These are phyloP conservation scores for Entomortierella chlamydospora DNA, from an alignment of 192 early-diverging fungal genomes.

Conservation along the genomic window DNA sequence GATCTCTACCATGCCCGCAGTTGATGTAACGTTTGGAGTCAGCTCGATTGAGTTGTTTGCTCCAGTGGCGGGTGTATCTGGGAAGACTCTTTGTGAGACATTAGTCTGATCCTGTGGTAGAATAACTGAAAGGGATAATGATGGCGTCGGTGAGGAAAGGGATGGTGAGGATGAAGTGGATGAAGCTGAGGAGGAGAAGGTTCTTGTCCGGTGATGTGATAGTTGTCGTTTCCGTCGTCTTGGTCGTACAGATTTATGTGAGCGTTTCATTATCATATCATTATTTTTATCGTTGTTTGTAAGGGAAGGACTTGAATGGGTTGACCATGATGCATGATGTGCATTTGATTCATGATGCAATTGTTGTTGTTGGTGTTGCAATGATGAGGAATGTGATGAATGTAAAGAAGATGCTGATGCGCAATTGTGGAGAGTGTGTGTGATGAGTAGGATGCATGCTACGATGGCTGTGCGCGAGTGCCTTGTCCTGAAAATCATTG, in stretches of 20 bases:
- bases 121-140: neutral
- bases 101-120: slow-evolving; percentile 28
- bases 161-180: neutral
- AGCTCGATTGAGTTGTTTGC: slow-evolving; percentile 34
- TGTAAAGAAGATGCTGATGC: neutral
- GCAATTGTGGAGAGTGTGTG: neutral
- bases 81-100: slow-evolving; percentile 10
- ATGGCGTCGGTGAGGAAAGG: neutral
- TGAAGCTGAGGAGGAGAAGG: neutral
- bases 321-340: neutral
- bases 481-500: neutral
- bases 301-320: neutral
- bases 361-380: neutral
- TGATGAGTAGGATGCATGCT: neutral
- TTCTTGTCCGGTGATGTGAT: neutral
- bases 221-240: neutral
- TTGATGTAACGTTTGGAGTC: slow-evolving; percentile 37
- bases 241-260: neutral
- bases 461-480: neutral
- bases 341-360: neutral
- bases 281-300: neutral
- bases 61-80: slow-evolving; percentile 33
- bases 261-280: neutral
- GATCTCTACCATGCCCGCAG: slow-evolving; percentile 37
- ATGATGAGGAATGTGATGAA: neutral